Evolutionary conservation across 1,284 basidiomycete genomes (phyloP), one percentile per base, ranked within the genome.

Genomic region (Ceratobasidium sp.): DNA sequence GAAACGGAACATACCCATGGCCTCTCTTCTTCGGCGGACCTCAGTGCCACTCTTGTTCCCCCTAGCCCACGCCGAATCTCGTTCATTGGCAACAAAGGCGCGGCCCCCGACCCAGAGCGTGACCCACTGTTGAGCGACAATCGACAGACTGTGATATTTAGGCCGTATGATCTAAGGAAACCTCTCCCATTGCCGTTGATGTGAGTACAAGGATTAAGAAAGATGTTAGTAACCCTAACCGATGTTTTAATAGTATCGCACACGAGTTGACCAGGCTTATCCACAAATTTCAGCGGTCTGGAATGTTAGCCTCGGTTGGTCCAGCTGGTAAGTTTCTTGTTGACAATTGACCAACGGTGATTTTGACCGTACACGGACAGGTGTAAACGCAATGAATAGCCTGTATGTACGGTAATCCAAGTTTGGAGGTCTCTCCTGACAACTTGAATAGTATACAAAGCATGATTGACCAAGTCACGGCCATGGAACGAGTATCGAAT

Each of bases 401-500:
- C 77, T 88, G 89, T 88, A 78, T 76, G 85, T 78, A 18, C 21
- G 42, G n/a, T 21, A 9, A 18, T 64, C 23, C 38, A 71, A n/a
- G 30, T 23, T 67, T 73, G 25, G 69, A 75, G 46, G 12, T 51
- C 48, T 33, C 25, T 8, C n/a, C 16, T 36, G 28, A 23, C 46
- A 23, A 14, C 11, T 51, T 36, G 0, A 30, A n/a, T 75, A 92
- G 90, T 64, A 80, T 95, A 54, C 88, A 90, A 76, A 83, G 84
- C 44, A 91, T 96, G 87, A 88, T 92, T 0, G 91, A 93, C 76
- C 90, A 94, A 79, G 84, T 95, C 75, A 89, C 91, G 2, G 85
- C 85, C 9, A 92, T 96, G 89, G 92, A 95, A 80, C 86, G 94
- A 23, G 87, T 95, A 58, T 90, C 90, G 3, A 92, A 92, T 77